phyloP scores from a whole-genome alignment of 495 filamentous ascomycete species.

The Lophium mytilinum region DNA sequence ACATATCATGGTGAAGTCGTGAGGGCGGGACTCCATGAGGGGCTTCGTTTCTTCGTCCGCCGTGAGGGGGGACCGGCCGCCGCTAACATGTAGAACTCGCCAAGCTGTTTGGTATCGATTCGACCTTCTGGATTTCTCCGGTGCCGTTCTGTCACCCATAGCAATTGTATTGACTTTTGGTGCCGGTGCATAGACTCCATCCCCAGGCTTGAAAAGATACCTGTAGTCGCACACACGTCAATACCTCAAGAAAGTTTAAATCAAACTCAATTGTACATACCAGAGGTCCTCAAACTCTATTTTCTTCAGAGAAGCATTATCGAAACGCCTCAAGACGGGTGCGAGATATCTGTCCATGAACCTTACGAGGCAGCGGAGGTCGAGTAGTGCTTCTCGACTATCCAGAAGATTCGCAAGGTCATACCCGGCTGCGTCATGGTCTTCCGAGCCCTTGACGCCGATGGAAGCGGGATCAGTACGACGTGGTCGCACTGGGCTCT shows the following conservation, averaged over 20 bases:
- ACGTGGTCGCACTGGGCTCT: too few species aligned
- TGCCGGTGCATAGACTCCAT: conserved; percentile 1
- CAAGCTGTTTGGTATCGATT: not conserved
- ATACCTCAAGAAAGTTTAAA: not conserved
- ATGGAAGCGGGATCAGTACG: too few species aligned
- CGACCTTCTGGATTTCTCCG: not conserved
- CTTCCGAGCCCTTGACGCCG: too few species aligned
- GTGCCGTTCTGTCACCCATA: not conserved
- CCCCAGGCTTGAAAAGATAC: not conserved
- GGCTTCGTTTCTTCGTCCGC: not conserved
- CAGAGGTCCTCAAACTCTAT: not conserved
- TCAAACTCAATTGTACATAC: not conserved
- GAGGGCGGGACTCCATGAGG: not conserved
- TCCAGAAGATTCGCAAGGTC: too few species aligned
- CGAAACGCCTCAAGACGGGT: not conserved
- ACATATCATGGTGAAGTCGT: not conserved
- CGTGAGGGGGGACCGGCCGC: not conserved
- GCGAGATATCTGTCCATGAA: not conserved
- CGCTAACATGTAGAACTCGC: not conserved
- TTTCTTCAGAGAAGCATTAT: not conserved
- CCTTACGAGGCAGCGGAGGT: not conserved
- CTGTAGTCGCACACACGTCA: not conserved
- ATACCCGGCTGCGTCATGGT: too few species aligned
- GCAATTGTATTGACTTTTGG: not conserved
- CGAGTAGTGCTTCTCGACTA: not conserved